Conservation (phyloP, 805 yeast species). For the Yarrowia sp. region DNA sequence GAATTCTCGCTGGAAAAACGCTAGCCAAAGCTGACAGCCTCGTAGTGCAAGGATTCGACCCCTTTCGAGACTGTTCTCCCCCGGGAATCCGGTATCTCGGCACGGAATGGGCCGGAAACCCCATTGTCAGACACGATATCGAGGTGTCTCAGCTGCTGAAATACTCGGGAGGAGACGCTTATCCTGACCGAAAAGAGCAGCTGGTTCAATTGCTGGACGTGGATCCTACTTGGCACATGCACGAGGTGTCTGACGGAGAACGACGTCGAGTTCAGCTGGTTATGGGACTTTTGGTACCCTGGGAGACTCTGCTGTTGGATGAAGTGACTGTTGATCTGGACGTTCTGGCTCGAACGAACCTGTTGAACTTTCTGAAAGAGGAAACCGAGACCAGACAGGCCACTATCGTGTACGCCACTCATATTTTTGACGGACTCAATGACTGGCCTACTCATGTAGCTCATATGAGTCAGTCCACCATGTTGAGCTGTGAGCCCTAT, state of each 20-base stretch:
- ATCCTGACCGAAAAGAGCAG: slow-evolving; percentile 70
- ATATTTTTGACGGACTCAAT: slow-evolving; percentile 92
- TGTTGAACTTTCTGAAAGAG: slow-evolving; percentile 64
- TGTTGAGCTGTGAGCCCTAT: slow-evolving; percentile 37
- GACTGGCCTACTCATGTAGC: slow-evolving; percentile 83
- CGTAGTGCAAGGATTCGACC: slow-evolving; percentile 77
- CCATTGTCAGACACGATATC: slow-evolving; percentile 85
- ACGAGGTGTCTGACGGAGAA: slow-evolving; percentile 89
- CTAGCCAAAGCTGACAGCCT: slow-evolving; percentile 72
- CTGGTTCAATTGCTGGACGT: slow-evolving; percentile 78
- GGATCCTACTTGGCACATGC: slow-evolving; percentile 89
- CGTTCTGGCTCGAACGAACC: slow-evolving; percentile 78
- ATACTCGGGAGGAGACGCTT: slow-evolving; percentile 79
- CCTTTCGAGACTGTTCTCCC: slow-evolving; percentile 61
- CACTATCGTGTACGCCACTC: slow-evolving; percentile 84
- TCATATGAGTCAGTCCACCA: slow-evolving; percentile 71
- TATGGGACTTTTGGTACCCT: slow-evolving; percentile 90
- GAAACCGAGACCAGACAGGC: slow-evolving; percentile 72
- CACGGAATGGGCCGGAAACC: slow-evolving; percentile 96
- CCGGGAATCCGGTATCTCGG: slow-evolving; percentile 71
- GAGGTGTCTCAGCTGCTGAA: slow-evolving; percentile 76
- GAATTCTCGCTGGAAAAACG: slow-evolving; percentile 87
- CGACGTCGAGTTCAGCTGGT: slow-evolving; percentile 89
- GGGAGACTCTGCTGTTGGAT: slow-evolving; percentile 83
- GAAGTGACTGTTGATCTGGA: slow-evolving; percentile 97